Evolutionary conservation across 2,329 filamentous ascomycete genomes (phyloP).

Genomic region (Colletotrichum sp.): DNA sequence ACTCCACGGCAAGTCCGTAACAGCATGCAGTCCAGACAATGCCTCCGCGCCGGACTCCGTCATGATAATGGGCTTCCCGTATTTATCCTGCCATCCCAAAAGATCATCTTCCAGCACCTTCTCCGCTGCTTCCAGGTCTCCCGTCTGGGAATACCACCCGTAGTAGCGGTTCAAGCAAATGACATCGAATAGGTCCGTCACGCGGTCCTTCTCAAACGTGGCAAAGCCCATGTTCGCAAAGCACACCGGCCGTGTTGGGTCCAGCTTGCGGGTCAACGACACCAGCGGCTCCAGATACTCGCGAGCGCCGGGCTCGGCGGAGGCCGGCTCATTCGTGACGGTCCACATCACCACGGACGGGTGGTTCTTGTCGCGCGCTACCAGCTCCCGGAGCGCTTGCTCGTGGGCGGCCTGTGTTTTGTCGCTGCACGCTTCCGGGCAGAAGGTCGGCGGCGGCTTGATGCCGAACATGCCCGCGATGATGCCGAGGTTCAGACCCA

Average conservation of each 20-base stretch:
- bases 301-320: slow-evolving; percentile 21
- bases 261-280: slow-evolving; percentile 25
- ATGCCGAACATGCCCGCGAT: slow-evolving; percentile 14
- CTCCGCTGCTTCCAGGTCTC: slow-evolving; percentile 26
- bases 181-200: slow-evolving; percentile 31
- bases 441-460: slow-evolving; percentile 19
- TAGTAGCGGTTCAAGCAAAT: slow-evolving; percentile 32
- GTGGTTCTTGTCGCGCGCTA: slow-evolving; percentile 31
- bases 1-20: slow-evolving; percentile 28
- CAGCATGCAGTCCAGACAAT: slow-evolving; percentile 29
- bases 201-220: slow-evolving; percentile 18
- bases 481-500: slow-evolving; percentile 27
- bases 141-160: slow-evolving; percentile 30
- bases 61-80: slow-evolving; percentile 32
- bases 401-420: slow-evolving; percentile 23
- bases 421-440: slow-evolving; percentile 22
- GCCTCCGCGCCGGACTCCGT: slow-evolving; percentile 34
- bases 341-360: slow-evolving; percentile 30
- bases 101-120: slow-evolving; percentile 26
- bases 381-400: slow-evolving; percentile 27
- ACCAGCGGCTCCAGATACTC: slow-evolving; percentile 30
- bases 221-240: slow-evolving; percentile 26
- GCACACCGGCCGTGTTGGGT: slow-evolving; percentile 28
- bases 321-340: slow-evolving; percentile 28
- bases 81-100: slow-evolving; percentile 26